Percentiles rank a stretch among this genome's conserved stretches.
These are phyloP conservation scores for Trichoderma sp. DNA, from an alignment of 2,329 filamentous ascomycete genomes.

Conservation along the genomic window DNA sequence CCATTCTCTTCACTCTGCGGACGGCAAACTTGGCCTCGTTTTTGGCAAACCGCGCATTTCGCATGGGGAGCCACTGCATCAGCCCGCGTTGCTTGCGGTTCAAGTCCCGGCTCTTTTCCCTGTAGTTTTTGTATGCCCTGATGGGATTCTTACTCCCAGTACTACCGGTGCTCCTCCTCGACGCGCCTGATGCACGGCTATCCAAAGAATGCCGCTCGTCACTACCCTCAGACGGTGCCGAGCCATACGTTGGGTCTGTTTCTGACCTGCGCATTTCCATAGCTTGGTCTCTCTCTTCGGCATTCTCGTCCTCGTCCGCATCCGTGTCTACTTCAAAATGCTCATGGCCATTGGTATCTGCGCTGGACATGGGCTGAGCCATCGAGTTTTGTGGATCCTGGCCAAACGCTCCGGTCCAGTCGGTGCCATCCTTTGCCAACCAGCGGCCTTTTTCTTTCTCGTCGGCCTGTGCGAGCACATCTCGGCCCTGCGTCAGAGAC, in stretches of 20 bases:
- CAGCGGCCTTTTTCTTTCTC: conserved; percentile 73
- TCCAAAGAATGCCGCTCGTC: conserved; percentile 39
- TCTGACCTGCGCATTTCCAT: conserved; percentile 60
- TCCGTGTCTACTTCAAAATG: conserved; percentile 38
- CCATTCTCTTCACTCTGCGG: conserved; percentile 70
- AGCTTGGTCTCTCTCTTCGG: conserved; percentile 41
- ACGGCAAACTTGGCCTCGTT: conserved; percentile 79
- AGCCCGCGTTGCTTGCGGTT: conserved; percentile 83
- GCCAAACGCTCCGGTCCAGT: conserved; percentile 86
- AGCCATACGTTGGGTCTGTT: conserved; percentile 26
- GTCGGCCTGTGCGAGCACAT: conserved; percentile 71
- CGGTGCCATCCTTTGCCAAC: conserved; percentile 74
- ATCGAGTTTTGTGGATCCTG: conserved; percentile 61
- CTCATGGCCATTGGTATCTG: conserved; percentile 40
- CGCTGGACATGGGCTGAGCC: conserved; percentile 31
- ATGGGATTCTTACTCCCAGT: conserved; percentile 51
- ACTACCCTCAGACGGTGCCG: conserved; percentile 29
- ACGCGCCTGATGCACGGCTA: conserved; percentile 28
- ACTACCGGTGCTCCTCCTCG: conserved; percentile 30
- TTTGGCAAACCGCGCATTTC: conserved; percentile 83
- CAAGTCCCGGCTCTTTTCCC: conserved; percentile 67
- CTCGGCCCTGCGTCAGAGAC: conserved; percentile 74
- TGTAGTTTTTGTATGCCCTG: conserved; percentile 60
- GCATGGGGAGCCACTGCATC: conserved; percentile 93
- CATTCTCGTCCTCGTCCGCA: conserved; percentile 32